Evolutionary conservation across 371 early-diverging fungal species (phyloP).

Genomic region (Rhizopus microsporus): DNA sequence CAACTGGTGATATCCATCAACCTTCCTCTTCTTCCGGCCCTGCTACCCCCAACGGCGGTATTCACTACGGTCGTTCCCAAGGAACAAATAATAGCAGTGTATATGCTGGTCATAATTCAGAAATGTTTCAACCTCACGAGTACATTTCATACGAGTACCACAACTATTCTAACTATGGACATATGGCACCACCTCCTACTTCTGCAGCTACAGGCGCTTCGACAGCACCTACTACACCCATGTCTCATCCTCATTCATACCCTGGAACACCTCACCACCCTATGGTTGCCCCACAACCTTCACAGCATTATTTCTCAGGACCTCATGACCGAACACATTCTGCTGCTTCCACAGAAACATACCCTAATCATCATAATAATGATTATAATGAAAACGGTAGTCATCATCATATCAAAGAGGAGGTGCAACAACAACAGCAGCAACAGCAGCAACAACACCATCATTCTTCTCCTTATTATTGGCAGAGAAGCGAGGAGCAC

Average conservation of each 20-base stretch:
- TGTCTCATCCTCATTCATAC: not conserved
- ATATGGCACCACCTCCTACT: not conserved
- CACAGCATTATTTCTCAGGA: not conserved
- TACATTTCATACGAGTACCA: conserved; percentile 14
- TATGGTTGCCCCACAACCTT: not conserved
- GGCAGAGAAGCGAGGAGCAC: conserved; percentile 18
- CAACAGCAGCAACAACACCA: not conserved
- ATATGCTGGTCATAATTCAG: conserved; percentile 15
- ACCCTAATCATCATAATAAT: not conserved
- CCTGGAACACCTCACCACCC: conserved; percentile 6
- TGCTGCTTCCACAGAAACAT: conserved; percentile 1
- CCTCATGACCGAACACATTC: not conserved
- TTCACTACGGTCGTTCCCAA: conserved; percentile 35
- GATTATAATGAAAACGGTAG: conserved; percentile 2
- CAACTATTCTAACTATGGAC: not conserved
- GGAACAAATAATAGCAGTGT: conserved; percentile 9
- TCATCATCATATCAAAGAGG: not conserved
- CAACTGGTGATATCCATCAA: not conserved
- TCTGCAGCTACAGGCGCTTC: not conserved
- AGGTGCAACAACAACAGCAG: not conserved
- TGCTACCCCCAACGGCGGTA: conserved; percentile 79
- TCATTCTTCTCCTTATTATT: conserved; percentile 21
- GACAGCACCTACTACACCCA: conserved; percentile 1
- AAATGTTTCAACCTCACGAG: conserved; percentile 19
- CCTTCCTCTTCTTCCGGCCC: conserved; percentile 23